phyloP scores from a whole-genome alignment of 106 monocot genomes.

The Xerophyta viscosa region DNA sequence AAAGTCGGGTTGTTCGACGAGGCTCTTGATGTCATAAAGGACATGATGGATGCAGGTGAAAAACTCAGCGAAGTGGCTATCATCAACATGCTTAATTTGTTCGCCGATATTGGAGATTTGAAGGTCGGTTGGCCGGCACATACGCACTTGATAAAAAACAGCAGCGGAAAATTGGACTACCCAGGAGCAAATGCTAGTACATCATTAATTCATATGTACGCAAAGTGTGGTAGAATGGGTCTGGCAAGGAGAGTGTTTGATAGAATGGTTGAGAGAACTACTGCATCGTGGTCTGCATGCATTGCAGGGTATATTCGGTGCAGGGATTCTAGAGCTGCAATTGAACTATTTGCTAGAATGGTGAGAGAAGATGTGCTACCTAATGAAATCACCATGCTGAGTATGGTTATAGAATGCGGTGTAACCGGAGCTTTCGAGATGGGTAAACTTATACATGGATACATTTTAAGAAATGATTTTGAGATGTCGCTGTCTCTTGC shows the following conservation, averaged over 20 bases:
- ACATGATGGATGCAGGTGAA: constrained; percentile 26
- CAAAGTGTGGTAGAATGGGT: constrained; percentile 28
- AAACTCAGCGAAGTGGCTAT: constrained; percentile 31
- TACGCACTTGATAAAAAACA: constrained; percentile 26
- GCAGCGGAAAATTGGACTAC: background rate
- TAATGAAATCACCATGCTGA: constrained; percentile 56
- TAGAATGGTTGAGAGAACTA: constrained; percentile 20
- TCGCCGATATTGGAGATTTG: constrained; percentile 30
- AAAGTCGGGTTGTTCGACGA: constrained; percentile 4
- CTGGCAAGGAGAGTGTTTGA: constrained; percentile 35
- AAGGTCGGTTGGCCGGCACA: constrained; percentile 23
- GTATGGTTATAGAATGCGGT: constrained; percentile 37
- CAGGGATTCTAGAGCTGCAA: constrained; percentile 8
- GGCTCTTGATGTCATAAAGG: constrained; percentile 17
- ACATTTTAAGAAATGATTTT: constrained; percentile 34
- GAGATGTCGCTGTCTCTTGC: constrained; percentile 15
- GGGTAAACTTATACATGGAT: constrained; percentile 40
- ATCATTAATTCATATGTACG: constrained; percentile 50
- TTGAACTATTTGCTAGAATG: constrained; percentile 43
- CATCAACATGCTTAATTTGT: constrained; percentile 37
- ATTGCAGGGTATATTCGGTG: constrained; percentile 20
- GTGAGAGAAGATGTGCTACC: constrained; percentile 17
- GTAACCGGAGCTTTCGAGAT: constrained; percentile 8
- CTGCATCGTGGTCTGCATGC: constrained; percentile 37
- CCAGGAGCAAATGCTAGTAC: constrained; percentile 15